Base-by-base conservation (phyloP, 495 filamentous ascomycete species). In the Pseudomonodictys pantanalensis region DNA sequence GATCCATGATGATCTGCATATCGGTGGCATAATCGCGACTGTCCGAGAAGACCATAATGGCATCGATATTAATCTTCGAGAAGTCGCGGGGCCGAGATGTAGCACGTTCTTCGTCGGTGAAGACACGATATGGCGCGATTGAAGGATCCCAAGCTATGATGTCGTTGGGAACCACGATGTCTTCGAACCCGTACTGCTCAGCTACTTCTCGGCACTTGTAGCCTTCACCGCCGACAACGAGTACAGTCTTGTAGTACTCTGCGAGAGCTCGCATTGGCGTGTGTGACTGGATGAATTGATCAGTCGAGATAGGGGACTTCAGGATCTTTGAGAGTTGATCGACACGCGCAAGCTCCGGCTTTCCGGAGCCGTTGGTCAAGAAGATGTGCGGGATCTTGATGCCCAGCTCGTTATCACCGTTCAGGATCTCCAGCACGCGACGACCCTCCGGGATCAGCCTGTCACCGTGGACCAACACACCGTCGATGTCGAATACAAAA, bases 21-120 rank as follows among this genome's bases (percentile, higher is more conserved):
- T 93, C 89, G 28, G 87, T 89, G 25, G 85, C 86, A 75, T 91
- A 92, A 75, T 93, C 89, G 58, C 87, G 83, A 17, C 86, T 87
- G 75, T 92, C 89, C 55, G 85, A 86, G 74, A 92, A 91, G 62
- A 91, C 86, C 61, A 92, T 78, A 72, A 92, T 88, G 58, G 88
- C 88, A 25, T 92, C 85, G 69, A 92, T 91, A 72, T 91, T 87
- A 69, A 77, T 72, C 76, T 82, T 78, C 51, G 68, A 72, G 72
- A 87, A 87, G 71, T 87, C 83, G 8, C 81, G 77, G 10, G 84
- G 84, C 8, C 77, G 75, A 2, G 83, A 82, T 9, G 79, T 79
- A 7, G 77, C 79, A 12, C 80, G 77, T 67, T 83, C 82, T 15
- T 77, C 75, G 11, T 81, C 83, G 67, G 82, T 83, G 45, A 82